Conservation (phyloP, 495 filamentous ascomycete genomes). For the Lasiosphaeria hispida region DNA sequence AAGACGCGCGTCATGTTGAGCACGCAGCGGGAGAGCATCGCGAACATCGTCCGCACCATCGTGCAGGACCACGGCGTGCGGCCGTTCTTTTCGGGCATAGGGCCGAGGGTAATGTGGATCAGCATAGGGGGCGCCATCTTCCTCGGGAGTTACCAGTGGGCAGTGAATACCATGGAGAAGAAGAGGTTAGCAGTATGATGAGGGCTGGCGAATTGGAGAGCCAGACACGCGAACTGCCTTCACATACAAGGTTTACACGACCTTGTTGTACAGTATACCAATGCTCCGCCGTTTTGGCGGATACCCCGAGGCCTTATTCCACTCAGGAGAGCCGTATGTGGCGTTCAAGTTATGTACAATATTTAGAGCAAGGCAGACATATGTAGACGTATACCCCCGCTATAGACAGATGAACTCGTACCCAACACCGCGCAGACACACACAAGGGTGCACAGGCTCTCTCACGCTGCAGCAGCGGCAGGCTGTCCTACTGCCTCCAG, state of each 20-base stretch:
- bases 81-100: constrained; percentile 85
- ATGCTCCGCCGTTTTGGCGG: no score
- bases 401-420: constrained; percentile 20
- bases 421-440: no score
- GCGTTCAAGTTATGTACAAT: constrained; percentile 9
- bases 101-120: constrained; percentile 90
- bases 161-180: constrained; percentile 63
- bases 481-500: constrained; percentile 1
- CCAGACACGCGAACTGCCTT: neutral
- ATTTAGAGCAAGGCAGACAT: neutral
- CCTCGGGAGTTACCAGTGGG: constrained; percentile 92
- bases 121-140: constrained; percentile 91
- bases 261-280: no score
- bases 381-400: constrained; percentile 25
- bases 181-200: constrained; percentile 16
- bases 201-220: neutral
- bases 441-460: constrained; percentile 8
- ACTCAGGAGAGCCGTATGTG: neutral
- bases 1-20: constrained; percentile 97
- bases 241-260: no score
- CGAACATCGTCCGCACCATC: constrained; percentile 62
- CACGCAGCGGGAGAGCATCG: constrained; percentile 54
- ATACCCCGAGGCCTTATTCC: no score
- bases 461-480: constrained; percentile 6
- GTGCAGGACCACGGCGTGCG: constrained; percentile 65